phyloP scores from a whole-genome alignment of 345 rosid species.

The Salix viminalis region DNA sequence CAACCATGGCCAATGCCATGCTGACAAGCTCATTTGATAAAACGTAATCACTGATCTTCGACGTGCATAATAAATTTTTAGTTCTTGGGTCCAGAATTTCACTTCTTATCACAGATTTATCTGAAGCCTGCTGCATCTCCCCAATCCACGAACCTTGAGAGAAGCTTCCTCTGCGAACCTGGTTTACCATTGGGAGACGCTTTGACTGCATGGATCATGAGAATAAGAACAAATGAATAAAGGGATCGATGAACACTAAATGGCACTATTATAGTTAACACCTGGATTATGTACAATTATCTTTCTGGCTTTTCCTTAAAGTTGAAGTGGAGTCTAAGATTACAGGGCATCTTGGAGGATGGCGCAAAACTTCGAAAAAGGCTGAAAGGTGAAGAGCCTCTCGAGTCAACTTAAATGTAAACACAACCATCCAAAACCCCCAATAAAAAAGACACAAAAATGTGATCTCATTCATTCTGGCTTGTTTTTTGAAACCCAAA shows the following conservation, averaged over 20 bases:
- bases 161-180: constrained; percentile 40
- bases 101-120: constrained; percentile 59
- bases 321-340: neutral
- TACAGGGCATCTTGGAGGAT: neutral
- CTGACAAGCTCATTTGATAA: constrained; percentile 74
- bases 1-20: constrained; percentile 83
- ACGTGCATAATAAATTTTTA: constrained; percentile 58
- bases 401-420: neutral
- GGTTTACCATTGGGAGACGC: constrained; percentile 51
- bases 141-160: constrained; percentile 68
- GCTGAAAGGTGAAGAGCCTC: neutral
- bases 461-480: neutral
- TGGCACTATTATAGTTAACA: neutral
- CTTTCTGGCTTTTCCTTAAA: neutral
- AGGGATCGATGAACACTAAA: neutral
- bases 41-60: constrained; percentile 70
- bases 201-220: constrained; percentile 44
- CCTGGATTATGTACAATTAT: neutral
- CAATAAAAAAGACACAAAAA: neutral
- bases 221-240: neutral
- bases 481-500: too few species aligned
- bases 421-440: neutral
- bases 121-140: constrained; percentile 80
- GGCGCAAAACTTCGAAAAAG: neutral
- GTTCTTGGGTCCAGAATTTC: constrained; percentile 78